Conservation (phyloP, 2,329 filamentous ascomycete species). For the Cercospora citrullina region DNA sequence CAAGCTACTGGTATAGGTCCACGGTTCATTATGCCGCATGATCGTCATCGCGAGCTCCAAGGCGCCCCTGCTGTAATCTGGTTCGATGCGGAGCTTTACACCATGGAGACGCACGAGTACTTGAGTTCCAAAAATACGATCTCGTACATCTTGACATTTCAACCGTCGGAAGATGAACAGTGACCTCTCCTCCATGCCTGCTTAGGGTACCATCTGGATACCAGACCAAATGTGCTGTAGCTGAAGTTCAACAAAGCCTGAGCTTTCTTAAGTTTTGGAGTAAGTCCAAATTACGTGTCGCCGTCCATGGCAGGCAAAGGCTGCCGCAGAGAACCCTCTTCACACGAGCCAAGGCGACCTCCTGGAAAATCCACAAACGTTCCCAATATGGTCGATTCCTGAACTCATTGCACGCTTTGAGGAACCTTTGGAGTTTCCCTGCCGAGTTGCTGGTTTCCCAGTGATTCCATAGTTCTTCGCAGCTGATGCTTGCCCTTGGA, state of each 20-base stretch:
- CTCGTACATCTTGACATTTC: neutral
- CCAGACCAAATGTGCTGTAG: neutral
- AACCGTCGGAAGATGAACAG: neutral
- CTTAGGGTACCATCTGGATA: neutral
- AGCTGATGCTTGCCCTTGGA: too few relatives aligned
- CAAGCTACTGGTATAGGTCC: neutral
- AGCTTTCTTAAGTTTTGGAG: neutral
- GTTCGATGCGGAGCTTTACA: neutral
- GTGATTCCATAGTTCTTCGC: neutral
- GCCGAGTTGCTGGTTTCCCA: neutral
- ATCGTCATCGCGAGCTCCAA: neutral
- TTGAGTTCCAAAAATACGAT: neutral
- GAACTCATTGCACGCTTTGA: neutral
- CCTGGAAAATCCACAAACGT: neutral
- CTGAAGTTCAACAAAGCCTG: neutral
- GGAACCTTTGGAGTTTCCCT: neutral
- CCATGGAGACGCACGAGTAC: accelerated
- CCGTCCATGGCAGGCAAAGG: neutral
- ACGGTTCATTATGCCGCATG: neutral
- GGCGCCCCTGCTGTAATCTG: neutral
- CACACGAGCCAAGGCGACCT: neutral
- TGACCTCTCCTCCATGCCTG: neutral
- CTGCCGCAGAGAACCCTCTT: neutral
- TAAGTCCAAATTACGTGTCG: neutral
- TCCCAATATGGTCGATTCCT: neutral